Conservation (phyloP, 331 rosid genomes). For the Acacia pycnantha region DNA sequence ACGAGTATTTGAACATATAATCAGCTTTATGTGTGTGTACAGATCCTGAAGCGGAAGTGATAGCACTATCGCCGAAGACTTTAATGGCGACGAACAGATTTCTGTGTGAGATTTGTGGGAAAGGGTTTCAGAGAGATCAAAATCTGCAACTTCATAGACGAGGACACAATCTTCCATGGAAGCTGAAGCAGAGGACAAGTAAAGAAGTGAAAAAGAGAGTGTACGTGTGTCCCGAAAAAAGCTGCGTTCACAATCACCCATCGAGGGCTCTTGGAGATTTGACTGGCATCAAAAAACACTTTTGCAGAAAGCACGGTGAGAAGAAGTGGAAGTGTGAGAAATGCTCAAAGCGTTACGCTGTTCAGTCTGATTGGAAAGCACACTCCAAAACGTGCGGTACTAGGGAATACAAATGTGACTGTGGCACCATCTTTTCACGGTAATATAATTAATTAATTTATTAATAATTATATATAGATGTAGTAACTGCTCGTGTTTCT, state of each 20-base stretch:
- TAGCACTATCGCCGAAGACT: constrained; percentile 85
- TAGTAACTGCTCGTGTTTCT: background rate
- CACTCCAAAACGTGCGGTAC: constrained; percentile 92
- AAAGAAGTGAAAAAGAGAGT: constrained; percentile 74
- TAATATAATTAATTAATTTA: constrained; percentile 21
- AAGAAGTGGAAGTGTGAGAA: constrained; percentile 94
- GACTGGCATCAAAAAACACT: constrained; percentile 92
- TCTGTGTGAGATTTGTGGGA: constrained; percentile 86
- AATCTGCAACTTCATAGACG: constrained; percentile 83
- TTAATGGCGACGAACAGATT: constrained; percentile 86
- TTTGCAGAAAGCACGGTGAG: constrained; percentile 83
- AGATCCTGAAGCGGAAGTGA: constrained; percentile 95
- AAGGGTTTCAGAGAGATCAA: constrained; percentile 90
- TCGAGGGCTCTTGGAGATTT: constrained; percentile 86
- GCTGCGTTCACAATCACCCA: constrained; percentile 79
- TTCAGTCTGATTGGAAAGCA: constrained; percentile 93
- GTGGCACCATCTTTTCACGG: constrained; percentile 92
- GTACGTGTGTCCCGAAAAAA: constrained; percentile 85
- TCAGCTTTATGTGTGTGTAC: background rate
- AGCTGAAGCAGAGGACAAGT: constrained; percentile 75
- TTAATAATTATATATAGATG: background rate
- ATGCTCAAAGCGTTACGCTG: constrained; percentile 87
- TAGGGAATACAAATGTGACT: constrained; percentile 85
- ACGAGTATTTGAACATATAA: background rate
- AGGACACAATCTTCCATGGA: constrained; percentile 94